Evolutionary conservation across 2,329 filamentous ascomycete genomes (phyloP).

Genomic region (Metarhizium robertsii): DNA sequence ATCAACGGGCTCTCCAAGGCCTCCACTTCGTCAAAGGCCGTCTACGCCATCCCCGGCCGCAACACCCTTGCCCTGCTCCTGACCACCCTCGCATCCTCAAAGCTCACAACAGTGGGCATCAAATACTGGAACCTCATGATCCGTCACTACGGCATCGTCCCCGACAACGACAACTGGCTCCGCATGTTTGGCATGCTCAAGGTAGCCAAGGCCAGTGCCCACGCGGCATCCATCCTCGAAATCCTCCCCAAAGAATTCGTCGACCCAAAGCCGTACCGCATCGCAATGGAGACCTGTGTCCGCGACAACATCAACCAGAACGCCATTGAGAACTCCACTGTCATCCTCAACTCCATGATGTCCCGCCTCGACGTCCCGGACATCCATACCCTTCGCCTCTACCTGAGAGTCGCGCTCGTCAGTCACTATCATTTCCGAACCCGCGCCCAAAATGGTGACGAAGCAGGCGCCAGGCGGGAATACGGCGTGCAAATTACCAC

Average conservation of each 20-base stretch:
- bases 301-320: constrained; percentile 70
- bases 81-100: constrained; percentile 50
- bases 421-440: constrained; percentile 31
- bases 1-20: constrained; percentile 1
- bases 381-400: constrained; percentile 39
- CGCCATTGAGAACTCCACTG: constrained; percentile 53
- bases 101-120: constrained; percentile 51
- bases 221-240: constrained; percentile 49
- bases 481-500: constrained; percentile 41
- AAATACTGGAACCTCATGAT: constrained; percentile 74
- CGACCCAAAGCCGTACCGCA: constrained; percentile 49
- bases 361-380: constrained; percentile 34
- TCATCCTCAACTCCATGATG: constrained; percentile 57
- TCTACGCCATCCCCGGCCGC: constrained; percentile 35
- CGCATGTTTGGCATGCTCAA: constrained; percentile 60
- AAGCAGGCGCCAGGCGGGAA: constrained; percentile 26
- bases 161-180: constrained; percentile 64
- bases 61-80: constrained; percentile 63
- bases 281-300: constrained; percentile 65
- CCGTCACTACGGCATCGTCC: constrained; percentile 47
- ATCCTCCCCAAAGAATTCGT: constrained; percentile 38
- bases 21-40: constrained; percentile 9
- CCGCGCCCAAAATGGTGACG: constrained; percentile 19
- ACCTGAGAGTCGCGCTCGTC: constrained; percentile 45
- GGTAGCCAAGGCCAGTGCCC: constrained; percentile 53